Base-by-base conservation (phyloP, 495 filamentous ascomycete species). In the Rusavskia elegans region DNA sequence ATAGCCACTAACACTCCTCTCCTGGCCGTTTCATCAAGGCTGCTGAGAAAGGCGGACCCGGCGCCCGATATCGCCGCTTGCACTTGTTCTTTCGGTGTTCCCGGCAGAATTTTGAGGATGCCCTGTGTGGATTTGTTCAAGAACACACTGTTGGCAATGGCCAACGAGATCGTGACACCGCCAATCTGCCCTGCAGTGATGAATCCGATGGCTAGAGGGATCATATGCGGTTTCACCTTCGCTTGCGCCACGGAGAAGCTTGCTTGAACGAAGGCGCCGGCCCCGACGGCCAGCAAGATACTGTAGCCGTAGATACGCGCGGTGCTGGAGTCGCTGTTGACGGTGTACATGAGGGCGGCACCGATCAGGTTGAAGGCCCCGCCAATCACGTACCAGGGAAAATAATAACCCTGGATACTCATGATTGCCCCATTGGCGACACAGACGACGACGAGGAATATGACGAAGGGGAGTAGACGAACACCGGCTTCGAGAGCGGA, bases 61-160 rank as follows among this genome's bases (percentile, higher is more conserved):
- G 29, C 42, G 2, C 56, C 56, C 16, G 48, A 30, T 19, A 58
- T 48, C 29, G 48, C 48, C 16, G 37, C 45, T 45, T 55, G 56
- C 16, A 58, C 48, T 2, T 37, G n/a, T 19, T 17, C 29, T 21
- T 23, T 39, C 13, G 41, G 20, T 16, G 39, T 32, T 16, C 25
- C 45, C 6, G 53, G 53, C 11, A 58, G 46, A 30, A 58, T 37
- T 2, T 17, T 1, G 10, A 21, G 32, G 32, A 55, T 50, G 17
- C 41, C 17, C 41, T 55, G 57, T 21, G 63, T 49, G 2, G 63
- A 62, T 14, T 62, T 60, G 49, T 76, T 77, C 42, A 80, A 61
- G 61, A 78, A 82, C 3, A 82, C 67, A 6, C 70, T 62, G 9
- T 77, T 77, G 9, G 77, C 75, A 20, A 84, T 77, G 0, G 74